phyloP scores from a whole-genome alignment of 2,329 filamentous ascomycete species.

The Penicillium vulpinum region DNA sequence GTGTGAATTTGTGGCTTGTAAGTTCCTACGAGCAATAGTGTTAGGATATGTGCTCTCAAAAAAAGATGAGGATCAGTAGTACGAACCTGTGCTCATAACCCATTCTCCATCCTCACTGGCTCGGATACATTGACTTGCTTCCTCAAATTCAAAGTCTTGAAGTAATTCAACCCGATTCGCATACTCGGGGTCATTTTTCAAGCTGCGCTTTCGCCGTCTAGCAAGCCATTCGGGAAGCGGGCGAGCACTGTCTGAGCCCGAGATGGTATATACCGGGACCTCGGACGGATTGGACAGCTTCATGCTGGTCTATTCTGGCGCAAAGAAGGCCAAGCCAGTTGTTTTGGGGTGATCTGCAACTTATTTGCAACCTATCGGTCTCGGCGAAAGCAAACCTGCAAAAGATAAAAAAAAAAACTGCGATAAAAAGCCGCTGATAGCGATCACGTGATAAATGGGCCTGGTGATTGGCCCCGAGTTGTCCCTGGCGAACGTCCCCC shows the following conservation, averaged over 20 bases:
- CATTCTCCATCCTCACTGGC: conserved; percentile 95
- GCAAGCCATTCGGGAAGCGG: conserved; percentile 95
- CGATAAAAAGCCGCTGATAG: conserved; percentile 30
- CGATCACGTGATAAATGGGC: conserved; percentile 32
- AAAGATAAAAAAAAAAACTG: conserved; percentile 30
- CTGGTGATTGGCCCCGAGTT: conserved; percentile 35
- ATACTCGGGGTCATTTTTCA: conserved; percentile 91
- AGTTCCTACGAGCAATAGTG: conserved; percentile 48
- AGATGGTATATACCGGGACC: conserved; percentile 91
- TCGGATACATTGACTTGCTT: conserved; percentile 85
- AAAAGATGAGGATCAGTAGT: background rate
- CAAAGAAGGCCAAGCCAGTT: conserved; percentile 10
- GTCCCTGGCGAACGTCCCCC: conserved; percentile 36
- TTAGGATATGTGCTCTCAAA: conserved; percentile 15
- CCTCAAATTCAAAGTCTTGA: conserved; percentile 97
- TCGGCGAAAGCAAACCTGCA: conserved; percentile 2
- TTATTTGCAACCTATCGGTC: conserved; percentile 2
- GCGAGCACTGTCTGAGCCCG: conserved; percentile 81
- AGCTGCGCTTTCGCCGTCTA: conserved; percentile 79
- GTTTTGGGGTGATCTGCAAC: conserved; percentile 10
- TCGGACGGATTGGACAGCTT: conserved; percentile 66
- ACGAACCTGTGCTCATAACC: conserved; percentile 86
- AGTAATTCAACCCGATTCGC: conserved; percentile 90
- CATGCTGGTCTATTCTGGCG: conserved; percentile 40
- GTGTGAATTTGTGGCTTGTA: conserved; percentile 85